Base-by-base conservation (phyloP, 257 asterid genomes). In the Prunella vulgaris region DNA sequence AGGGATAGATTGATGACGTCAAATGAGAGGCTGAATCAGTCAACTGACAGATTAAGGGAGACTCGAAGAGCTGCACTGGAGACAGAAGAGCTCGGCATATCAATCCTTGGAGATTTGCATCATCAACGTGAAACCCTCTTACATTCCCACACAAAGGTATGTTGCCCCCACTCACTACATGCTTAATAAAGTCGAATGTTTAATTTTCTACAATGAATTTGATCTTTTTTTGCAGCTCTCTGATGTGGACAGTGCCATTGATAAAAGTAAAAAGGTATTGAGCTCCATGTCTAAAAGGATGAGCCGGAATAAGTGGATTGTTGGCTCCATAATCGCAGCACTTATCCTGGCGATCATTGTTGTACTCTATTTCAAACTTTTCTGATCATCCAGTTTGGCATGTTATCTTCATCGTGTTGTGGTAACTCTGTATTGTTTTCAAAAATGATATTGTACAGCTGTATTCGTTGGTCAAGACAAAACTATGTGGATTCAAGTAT, bases 61-160 rank as follows among this genome's bases (percentile, higher is more conserved):
- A 89, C 86, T 79, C 85, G 91, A 32, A 86, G 94, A 77, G 84
- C 81, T 80, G 95, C 96, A 13, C 80, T 93, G 30, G 97, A 93
- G 80, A 90, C 97, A 52, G 97, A 93, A 81, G 96, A 93, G 37
- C 90, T 90, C 3, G 96, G 99, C 21, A 85, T 84, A 40, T 86
- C 91, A 52, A 93, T 93, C 80, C 97, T 93, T 9, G 96, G 82
- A 77, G 97, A 93, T 77, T 76, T 93, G 81, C 95, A 88, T 51
- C 93, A 81, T 72, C 99, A 93, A 78, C 99, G 96, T 40, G 91
- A 93, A 82, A 88, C 99, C 9, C 94, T 93, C 64, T 81, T 93
- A 42, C 90, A 87, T 76, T 88, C 99, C 27, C 94, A 87, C 79
- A 83, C 77, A 6, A 87, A 88, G 95, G 99, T 76, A 83, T 30